These are phyloP conservation scores for Pythium periplocum DNA, from an alignment of 352 stramenopile species.

Conservation along the genomic window DNA sequence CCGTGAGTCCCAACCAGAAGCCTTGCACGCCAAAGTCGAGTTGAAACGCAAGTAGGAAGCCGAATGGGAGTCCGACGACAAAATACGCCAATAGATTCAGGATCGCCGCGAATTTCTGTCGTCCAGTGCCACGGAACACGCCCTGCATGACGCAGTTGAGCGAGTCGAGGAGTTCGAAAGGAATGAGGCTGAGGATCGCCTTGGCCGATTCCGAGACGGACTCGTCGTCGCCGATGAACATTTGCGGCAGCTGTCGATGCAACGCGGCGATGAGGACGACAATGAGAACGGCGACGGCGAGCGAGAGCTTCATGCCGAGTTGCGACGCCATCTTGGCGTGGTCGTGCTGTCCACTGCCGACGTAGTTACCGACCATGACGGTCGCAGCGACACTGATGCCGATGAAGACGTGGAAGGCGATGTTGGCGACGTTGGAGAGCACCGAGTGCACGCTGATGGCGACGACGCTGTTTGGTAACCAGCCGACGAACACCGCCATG, in stretches of 20 bases:
- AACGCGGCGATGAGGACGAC: slow-evolving; percentile 19
- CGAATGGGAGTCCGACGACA: slow-evolving; percentile 61
- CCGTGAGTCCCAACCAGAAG: slow-evolving; percentile 66
- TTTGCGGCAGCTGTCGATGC: slow-evolving; percentile 16
- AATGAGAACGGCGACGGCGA: slow-evolving; percentile 26
- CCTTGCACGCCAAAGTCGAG: slow-evolving; percentile 40
- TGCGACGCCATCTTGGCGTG: slow-evolving; percentile 37
- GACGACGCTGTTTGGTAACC: slow-evolving; percentile 46
- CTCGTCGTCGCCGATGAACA: slow-evolving; percentile 45
- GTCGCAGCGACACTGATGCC: slow-evolving; percentile 14
- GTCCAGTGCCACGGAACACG: slow-evolving; percentile 57
- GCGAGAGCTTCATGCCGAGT: slow-evolving; percentile 25
- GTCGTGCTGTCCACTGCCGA: slow-evolving; percentile 6
- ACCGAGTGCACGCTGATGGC: slow-evolving; percentile 17
- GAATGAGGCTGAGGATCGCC: slow-evolving; percentile 36
- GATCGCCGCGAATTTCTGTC: slow-evolving; percentile 51
- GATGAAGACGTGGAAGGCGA: slow-evolving; percentile 3
- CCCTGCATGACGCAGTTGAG: slow-evolving; percentile 51
- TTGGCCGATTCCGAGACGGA: slow-evolving; percentile 30
- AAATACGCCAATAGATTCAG: slow-evolving; percentile 77
- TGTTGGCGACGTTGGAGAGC: slow-evolving; percentile 8
- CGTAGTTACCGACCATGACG: slow-evolving; percentile 12
- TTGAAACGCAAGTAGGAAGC: slow-evolving; percentile 41
- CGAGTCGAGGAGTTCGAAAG: slow-evolving; percentile 47
- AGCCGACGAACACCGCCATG: slow-evolving; percentile 53